Evolutionary conservation across 345 rosid genomes (phyloP), one percentile per base, ranked within the genome.

Genomic region (Hypericum perforatum): DNA sequence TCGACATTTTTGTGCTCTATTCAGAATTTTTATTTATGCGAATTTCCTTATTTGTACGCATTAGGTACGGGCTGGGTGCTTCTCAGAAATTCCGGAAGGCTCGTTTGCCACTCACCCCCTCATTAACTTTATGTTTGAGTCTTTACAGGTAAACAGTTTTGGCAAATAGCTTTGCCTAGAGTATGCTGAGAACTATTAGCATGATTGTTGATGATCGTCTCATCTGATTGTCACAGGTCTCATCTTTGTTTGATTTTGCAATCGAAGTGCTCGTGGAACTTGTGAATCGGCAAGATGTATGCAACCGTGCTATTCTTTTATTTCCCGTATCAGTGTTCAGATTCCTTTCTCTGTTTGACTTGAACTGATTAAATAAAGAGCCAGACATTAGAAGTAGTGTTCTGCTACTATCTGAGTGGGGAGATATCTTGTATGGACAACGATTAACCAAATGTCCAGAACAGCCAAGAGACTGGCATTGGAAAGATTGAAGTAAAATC

Each of bases 1-100:
- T n/a, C n/a, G n/a, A n/a, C n/a, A n/a, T n/a, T n/a, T n/a, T n/a
- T n/a, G n/a, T 22, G 4, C 32, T 22, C 32, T 22, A 22, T 22
- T 22, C 32, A 22, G 32, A 22, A 22, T 22, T 22, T 22, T 1
- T 4, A 22, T 22, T 22, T 1, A 22, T 4, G 4, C 4, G 58
- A 37, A 16, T 53, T 54, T 16, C 57, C 39, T 41, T 54, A 11
- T 39, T 64, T 43, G 58, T 63, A 14, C 40, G 6, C 70, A 63
- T 63, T 63, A 90, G 97, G 91, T 90, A 61, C 86, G 89, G 70
- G 94, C 81, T 62, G 95, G 94, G 72, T 86, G 97, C 78, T 86
- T 90, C 75, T 82, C 90, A 40, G 94, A 86, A 82, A 84, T 84
- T 73, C 78, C 91, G 9, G 77, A 71, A 64, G 76, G 73, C 59